Evolutionary conservation across 1,139 yeast species (phyloP), one percentile per base, ranked within the genome.

Genomic region (Blastobotrys persicus): DNA sequence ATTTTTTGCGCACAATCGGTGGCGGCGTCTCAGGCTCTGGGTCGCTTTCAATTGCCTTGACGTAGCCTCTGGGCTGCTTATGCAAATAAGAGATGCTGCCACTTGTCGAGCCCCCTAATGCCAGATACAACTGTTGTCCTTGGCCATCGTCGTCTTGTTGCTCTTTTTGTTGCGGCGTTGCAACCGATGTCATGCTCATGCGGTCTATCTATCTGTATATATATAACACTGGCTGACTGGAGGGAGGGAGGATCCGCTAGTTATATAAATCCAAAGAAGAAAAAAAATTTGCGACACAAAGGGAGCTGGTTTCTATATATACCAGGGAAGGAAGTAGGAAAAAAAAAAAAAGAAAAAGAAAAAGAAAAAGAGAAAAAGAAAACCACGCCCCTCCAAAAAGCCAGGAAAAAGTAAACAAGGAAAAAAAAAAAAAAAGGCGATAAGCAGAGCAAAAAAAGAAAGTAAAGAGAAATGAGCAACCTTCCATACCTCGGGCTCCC

Each of bases 1-100:
- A 80, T 67, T 88, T 88, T 63, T 83, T 85, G 19, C 88, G 78
- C 3, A 84, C 75, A 45, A 85, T 61, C 63, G 50, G 45, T 16
- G 41, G 41, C 26, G 11, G 18, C 28, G 19, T n/a, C 5, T 16
- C 18, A n/a, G n/a, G n/a, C 28, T 37, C 41, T 14, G 18, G 26
- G 5, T 37, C 41, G 41, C 17, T 4, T 6, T 34, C 39, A 7
- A 34, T 13, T 16, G 39, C 7, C 18, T 37, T 37, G 4, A 13
- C 14, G 28, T 37, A 37, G 2, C 41, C 41, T 4, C 41, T 26
- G 7, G 41, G 41, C 14, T 37, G 41, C n/a, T 37, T 37, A 37
- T 37, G 41, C 41, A 37, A 18, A 19, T 37, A 37, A 9, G 18
- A 17, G n/a, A 37, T 26, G 13, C 41, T 37, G 41, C n/a, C n/a